A percentile compares a stretch with the other conserved stretches of the same genome.
phyloP scores from a whole-genome alignment of 306 rosid genomes.

The Vigna trinervia region DNA sequence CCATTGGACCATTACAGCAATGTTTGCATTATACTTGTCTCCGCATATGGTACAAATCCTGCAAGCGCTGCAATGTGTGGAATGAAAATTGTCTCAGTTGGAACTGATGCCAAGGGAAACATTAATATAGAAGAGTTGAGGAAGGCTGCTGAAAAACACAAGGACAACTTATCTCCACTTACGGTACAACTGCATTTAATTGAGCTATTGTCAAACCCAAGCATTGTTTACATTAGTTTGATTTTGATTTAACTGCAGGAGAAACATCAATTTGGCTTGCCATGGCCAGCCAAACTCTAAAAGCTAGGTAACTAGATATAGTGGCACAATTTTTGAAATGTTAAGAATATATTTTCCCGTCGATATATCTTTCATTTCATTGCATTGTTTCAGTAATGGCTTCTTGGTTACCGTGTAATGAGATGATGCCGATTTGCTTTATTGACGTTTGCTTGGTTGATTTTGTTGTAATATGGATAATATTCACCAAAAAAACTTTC shows the following conservation, averaged over 20 bases:
- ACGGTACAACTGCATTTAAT: constrained; percentile 59
- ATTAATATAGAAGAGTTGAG: constrained; percentile 86
- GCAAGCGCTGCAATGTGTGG: constrained; percentile 99
- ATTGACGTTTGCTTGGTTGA: too few species aligned
- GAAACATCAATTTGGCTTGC: too few species aligned
- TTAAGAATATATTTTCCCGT: too few species aligned
- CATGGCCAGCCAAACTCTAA: too few species aligned
- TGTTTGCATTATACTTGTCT: constrained; percentile 95
- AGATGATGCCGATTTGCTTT: too few species aligned
- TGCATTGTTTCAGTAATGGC: too few species aligned
- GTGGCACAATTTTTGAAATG: too few species aligned
- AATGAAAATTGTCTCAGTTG: constrained; percentile 95
- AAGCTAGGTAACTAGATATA: too few species aligned
- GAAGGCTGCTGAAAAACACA: constrained; percentile 92
- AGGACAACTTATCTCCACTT: constrained; percentile 83
- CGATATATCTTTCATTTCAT: too few species aligned
- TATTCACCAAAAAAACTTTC: too few species aligned
- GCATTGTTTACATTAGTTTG: constrained; percentile 30
- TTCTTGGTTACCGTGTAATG: too few species aligned
- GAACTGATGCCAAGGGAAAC: constrained; percentile 99
- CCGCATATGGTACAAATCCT: constrained; percentile 98
- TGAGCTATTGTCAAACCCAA: constrained; percentile 18
- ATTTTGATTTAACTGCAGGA: constrained; percentile 62
- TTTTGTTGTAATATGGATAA: too few species aligned
- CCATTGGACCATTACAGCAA: constrained; percentile 77